Evolutionary conservation across 1,139 yeast species (phyloP).

Genomic region (Taphrina sp.): DNA sequence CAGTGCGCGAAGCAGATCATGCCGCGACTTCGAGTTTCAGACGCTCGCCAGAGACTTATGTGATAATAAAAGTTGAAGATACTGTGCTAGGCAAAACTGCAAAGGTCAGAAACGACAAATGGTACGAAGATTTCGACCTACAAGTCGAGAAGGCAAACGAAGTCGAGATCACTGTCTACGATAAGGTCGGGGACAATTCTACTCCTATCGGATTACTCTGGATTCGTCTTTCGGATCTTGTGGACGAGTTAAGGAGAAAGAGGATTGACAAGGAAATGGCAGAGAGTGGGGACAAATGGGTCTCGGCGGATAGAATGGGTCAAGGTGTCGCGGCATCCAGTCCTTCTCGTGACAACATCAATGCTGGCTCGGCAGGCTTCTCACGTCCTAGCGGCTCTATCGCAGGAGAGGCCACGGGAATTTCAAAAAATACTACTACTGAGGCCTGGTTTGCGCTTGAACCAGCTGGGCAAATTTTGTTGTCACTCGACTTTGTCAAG

Average conservation of each 20-base stretch:
- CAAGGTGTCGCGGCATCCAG: slow-evolving; percentile 10
- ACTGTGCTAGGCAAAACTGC: slow-evolving; percentile 74
- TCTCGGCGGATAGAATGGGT: slow-evolving; percentile 55
- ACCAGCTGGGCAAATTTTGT: slow-evolving; percentile 85
- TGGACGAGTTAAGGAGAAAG: slow-evolving; percentile 89
- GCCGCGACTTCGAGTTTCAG: slow-evolving; percentile 71
- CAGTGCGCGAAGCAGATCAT: slow-evolving; percentile 88
- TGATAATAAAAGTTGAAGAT: slow-evolving; percentile 81
- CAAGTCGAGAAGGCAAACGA: slow-evolving; percentile 89
- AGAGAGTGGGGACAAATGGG: slow-evolving; percentile 68
- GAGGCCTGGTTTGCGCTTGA: slow-evolving; percentile 91
- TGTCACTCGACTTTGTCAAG: slow-evolving; percentile 78
- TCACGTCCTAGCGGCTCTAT: not conserved
- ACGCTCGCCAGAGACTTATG: slow-evolving; percentile 75
- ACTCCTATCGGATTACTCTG: slow-evolving; percentile 93
- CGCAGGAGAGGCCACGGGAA: not conserved
- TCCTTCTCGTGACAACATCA: slow-evolving; percentile 8
- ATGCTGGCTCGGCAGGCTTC: not conserved
- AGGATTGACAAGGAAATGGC: slow-evolving; percentile 75
- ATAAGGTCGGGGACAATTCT: slow-evolving; percentile 61
- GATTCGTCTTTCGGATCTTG: slow-evolving; percentile 83
- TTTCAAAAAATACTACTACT: slow-evolving; percentile 41
- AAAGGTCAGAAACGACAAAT: slow-evolving; percentile 71
- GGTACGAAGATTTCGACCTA: slow-evolving; percentile 79
- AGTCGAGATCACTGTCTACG: slow-evolving; percentile 81